phyloP scores from a whole-genome alignment of 345 rosid species.

The Excoecaria agallocha region DNA sequence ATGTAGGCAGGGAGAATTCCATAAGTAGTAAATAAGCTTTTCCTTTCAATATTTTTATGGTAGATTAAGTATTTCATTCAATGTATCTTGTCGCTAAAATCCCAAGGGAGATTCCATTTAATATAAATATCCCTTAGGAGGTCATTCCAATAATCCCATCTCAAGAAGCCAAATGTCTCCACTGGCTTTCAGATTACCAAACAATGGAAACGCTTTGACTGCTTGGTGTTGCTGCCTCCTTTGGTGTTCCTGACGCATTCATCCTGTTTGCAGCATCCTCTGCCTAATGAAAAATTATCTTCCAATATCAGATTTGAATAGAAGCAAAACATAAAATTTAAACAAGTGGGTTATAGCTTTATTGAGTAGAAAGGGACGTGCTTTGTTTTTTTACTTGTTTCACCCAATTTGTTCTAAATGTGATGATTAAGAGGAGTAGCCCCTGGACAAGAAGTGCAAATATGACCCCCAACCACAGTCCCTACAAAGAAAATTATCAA shows the following conservation, averaged over 20 bases:
- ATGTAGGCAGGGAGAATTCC: too few relatives aligned
- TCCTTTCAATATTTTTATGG: too few relatives aligned
- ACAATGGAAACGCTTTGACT: too few relatives aligned
- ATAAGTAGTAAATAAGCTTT: too few relatives aligned
- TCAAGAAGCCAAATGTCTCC: too few relatives aligned
- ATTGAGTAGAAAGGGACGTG: not conserved
- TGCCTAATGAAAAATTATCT: not conserved
- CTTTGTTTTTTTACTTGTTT: slow-evolving; percentile 1
- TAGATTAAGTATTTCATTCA: too few relatives aligned
- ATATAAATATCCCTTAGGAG: too few relatives aligned
- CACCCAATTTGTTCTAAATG: not conserved
- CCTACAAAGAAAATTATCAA: slow-evolving; percentile 24
- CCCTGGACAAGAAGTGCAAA: slow-evolving; percentile 46
- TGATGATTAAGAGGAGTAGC: not conserved
- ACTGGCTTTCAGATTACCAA: too few relatives aligned
- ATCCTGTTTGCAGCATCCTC: not conserved
- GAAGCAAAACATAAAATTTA: not conserved
- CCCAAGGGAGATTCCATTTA: too few relatives aligned
- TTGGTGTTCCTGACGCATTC: not conserved
- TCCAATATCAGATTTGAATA: not conserved
- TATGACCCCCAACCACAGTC: slow-evolving; percentile 54
- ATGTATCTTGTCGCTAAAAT: too few relatives aligned
- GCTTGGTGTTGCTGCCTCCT: not conserved
- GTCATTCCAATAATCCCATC: too few relatives aligned
- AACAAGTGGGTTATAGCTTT: not conserved